Evolutionary conservation across 2,329 filamentous ascomycete species (phyloP), one percentile per base, ranked within the genome.

Genomic region (Penicillium sp.): DNA sequence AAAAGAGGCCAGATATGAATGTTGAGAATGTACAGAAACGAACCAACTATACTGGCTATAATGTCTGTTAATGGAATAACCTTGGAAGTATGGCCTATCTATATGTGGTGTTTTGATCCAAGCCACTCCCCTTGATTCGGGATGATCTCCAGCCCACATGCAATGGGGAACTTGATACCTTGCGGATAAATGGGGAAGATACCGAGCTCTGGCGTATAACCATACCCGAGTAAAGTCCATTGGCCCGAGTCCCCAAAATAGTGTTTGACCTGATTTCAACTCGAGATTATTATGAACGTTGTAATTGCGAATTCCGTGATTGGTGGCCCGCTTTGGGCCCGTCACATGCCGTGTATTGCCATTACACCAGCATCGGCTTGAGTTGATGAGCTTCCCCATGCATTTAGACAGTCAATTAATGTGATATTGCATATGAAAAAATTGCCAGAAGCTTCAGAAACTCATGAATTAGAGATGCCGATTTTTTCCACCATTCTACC

Each of bases 321-420:
- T 67, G 65, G 65, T 60, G 57, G 58, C 46, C 52, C 49, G 39
- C 44, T 53, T 51, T 37, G 53, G 43, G 53, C 56, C 61, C 62
- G 62, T 65, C 65, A 67, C 65, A 67, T 67, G 66, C 63, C 58
- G 53, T 54, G 63, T 68, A 68, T 67, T 62, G 60, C 35, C 48
- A 43, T 58, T 65, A 67, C 64, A n/a, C 37, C n/a, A 21, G 13
- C 43, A 39, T 29, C 29, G 19, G 23, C 19, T 50, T 31, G 19
- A 27, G 27, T n/a, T 47, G 16, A 35, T 50, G 48, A 39, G 8
- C 8, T 25, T 14, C n/a, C 11, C 6, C 10, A 14, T 43, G 37
- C 26, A 52, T 21, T 21, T 23, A 33, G n/a, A 45, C 19, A 43
- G 35, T 26, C 48, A 51, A 51, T 31, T 7, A 27, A 51, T 39